Evolutionary conservation across 1,284 basidiomycete genomes (phyloP).

Genomic region (Ceratobasidium theobromae): DNA sequence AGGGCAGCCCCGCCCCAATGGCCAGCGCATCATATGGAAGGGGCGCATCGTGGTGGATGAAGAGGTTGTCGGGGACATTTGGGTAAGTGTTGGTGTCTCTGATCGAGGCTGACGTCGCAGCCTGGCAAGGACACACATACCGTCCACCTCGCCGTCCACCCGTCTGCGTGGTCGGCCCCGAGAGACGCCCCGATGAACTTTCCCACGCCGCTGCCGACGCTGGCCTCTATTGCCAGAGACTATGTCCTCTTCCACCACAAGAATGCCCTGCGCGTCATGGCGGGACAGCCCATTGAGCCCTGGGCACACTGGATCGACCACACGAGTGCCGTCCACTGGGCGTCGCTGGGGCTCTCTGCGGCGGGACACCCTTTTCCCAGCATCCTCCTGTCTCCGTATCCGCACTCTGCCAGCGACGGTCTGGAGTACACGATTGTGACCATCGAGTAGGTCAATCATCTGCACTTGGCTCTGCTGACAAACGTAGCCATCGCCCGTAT

Average conservation of each 20-base stretch:
- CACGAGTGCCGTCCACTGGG: constrained; percentile 16
- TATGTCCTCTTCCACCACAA: constrained; percentile 36
- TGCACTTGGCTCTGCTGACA: too few relatives aligned
- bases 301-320: constrained; percentile 32
- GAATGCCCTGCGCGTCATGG: constrained; percentile 36
- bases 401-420: constrained; percentile 42
- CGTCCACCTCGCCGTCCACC: constrained; percentile 72
- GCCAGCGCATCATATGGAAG: constrained; percentile 73
- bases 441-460: constrained; percentile 66
- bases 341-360: constrained; percentile 53
- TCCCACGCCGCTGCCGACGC: constrained; percentile 5
- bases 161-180: constrained; percentile 64
- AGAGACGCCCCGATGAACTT: constrained; percentile 44
- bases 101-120: constrained; percentile 44
- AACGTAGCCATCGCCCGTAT: constrained; percentile 58
- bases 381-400: constrained; percentile 38
- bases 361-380: constrained; percentile 51
- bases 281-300: constrained; percentile 26
- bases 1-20: constrained; percentile 64
- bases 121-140: constrained; percentile 57
- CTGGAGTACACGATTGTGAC: constrained; percentile 59
- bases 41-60: constrained; percentile 65
- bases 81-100: constrained; percentile 56
- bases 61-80: constrained; percentile 64
- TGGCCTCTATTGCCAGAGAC: constrained; percentile 29